These are phyloP conservation scores for Pezicula carpinea DNA, from an alignment of 2,329 filamentous ascomycete genomes.

Conservation along the genomic window DNA sequence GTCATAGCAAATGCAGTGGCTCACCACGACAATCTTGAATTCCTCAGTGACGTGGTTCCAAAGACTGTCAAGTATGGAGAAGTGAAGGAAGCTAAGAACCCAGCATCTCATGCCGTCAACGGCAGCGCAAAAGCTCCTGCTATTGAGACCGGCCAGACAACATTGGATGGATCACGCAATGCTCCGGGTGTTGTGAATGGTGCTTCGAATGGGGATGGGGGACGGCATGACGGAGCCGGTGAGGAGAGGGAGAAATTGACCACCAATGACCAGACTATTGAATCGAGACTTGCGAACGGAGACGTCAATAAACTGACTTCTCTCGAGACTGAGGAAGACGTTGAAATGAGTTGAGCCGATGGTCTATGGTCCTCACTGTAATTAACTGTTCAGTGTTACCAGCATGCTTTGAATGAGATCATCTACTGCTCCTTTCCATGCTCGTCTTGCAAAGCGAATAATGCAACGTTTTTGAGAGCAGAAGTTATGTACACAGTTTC, in stretches of 20 bases:
- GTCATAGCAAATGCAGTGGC: conserved; percentile 72
- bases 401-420: no score
- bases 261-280: no score
- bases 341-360: conserved; percentile 23
- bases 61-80: conserved; percentile 78
- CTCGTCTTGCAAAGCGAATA: no score
- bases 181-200: background rate
- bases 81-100: conserved; percentile 62
- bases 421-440: no score
- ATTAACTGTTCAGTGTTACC: no score
- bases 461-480: no score
- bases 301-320: no score
- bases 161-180: conserved; percentile 21
- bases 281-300: no score
- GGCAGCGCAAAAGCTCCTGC: conserved; percentile 14
- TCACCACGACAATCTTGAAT: conserved; percentile 90
- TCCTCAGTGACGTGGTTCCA: conserved; percentile 85
- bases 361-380: no score
- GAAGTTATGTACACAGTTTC: no score
- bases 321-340: conserved; percentile 15
- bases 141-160: conserved; percentile 24
- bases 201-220: conserved; percentile 7
- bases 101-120: conserved; percentile 31
- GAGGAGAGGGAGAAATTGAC: conserved; percentile 19
- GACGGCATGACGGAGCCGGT: conserved; percentile 11